A percentile compares a stretch with the other conserved stretches of the same genome.
phyloP scores from a whole-genome alignment of 495 filamentous ascomycete genomes.

The Hypoxylon crocopeplum region DNA sequence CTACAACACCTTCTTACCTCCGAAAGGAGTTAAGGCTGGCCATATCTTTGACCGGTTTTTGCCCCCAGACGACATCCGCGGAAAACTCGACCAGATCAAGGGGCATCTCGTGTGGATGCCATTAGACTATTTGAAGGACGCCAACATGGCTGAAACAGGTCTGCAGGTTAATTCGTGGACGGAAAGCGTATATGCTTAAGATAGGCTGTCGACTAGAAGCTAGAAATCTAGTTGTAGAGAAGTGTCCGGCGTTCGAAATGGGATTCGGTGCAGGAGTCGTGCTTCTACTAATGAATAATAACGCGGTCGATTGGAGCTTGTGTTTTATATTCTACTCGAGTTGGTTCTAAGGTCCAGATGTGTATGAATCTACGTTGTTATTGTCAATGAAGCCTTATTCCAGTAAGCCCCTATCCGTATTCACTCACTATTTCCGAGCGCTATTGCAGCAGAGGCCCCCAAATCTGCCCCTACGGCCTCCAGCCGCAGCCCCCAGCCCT shows the following conservation, averaged over 20 bases:
- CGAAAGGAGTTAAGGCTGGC: constrained; percentile 74
- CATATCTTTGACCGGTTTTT: constrained; percentile 83
- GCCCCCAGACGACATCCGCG: constrained; percentile 70
- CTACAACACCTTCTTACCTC: constrained; percentile 78
- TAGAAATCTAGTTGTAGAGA: neutral
- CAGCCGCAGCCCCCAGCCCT: too few relatives aligned
- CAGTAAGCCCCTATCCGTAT: too few relatives aligned
- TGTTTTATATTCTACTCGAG: too few relatives aligned
- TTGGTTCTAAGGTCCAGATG: too few relatives aligned
- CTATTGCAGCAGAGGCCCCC: too few relatives aligned
- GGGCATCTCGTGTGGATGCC: constrained; percentile 98
- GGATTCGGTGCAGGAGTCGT: too few relatives aligned
- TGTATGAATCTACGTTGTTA: too few relatives aligned
- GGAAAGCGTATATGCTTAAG: constrained; percentile 56
- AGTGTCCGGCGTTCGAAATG: neutral
- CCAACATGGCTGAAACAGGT: constrained; percentile 89
- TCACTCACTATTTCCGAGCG: too few relatives aligned
- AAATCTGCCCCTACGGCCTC: too few relatives aligned
- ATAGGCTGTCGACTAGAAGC: neutral
- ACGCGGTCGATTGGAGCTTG: too few relatives aligned
- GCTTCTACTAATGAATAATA: too few relatives aligned
- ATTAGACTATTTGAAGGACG: constrained; percentile 82
- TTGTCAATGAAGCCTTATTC: too few relatives aligned
- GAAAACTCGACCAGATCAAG: constrained; percentile 78
- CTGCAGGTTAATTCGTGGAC: constrained; percentile 59